Evolutionary conservation across 2,329 filamentous ascomycete species (phyloP).

Genomic region (Aschersonia sp.): DNA sequence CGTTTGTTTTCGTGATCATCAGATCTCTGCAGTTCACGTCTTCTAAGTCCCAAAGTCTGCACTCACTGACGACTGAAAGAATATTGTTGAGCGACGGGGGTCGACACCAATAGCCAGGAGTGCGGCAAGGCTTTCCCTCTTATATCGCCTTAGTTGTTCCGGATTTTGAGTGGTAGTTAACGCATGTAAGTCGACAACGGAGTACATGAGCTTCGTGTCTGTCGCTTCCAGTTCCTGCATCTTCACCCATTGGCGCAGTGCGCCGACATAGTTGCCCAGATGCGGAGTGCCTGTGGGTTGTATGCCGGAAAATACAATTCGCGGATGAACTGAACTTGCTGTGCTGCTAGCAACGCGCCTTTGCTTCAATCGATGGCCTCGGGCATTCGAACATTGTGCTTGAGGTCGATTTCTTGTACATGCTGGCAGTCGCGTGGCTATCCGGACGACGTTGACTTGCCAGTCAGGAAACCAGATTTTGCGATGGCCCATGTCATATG

Average conservation of each 20-base stretch:
- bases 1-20: no score
- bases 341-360: not conserved
- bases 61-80: constrained; percentile 65
- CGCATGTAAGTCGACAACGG: constrained; percentile 85
- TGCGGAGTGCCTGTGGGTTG: constrained; percentile 92
- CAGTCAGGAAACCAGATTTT: not conserved
- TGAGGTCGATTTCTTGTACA: not conserved
- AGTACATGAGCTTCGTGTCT: constrained; percentile 57
- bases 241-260: constrained; percentile 71
- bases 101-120: constrained; percentile 74
- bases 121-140: constrained; percentile 62
- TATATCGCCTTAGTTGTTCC: constrained; percentile 44
- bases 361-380: not conserved
- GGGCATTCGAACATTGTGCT: not conserved
- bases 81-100: constrained; percentile 62
- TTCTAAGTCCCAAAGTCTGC: no score
- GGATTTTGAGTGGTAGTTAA: constrained; percentile 66
- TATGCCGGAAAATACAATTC: constrained; percentile 83
- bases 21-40: no score
- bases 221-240: constrained; percentile 50
- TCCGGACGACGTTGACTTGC: not conserved
- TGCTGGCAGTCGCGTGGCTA: not conserved
- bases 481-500: not conserved
- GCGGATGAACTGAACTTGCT: not conserved
- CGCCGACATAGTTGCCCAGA: constrained; percentile 88